Evolutionary conservation across 2,329 filamentous ascomycete genomes (phyloP).

Genomic region (Zalaria obscura): DNA sequence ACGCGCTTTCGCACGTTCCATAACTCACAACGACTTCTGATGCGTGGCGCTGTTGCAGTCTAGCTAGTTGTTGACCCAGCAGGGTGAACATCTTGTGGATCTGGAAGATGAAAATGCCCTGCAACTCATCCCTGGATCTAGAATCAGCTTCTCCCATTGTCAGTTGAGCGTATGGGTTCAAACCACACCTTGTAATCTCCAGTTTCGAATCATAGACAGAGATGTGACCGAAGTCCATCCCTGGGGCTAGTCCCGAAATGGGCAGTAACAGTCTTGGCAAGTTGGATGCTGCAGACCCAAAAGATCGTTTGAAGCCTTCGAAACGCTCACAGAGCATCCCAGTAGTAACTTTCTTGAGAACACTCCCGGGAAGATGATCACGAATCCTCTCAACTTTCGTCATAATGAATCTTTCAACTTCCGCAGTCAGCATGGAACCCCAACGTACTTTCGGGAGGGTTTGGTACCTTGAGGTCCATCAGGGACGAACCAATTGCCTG

Average conservation of each 20-base stretch:
- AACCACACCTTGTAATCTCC: slow-evolving; percentile 14
- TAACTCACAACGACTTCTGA: slow-evolving; percentile 13
- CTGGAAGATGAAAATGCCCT: slow-evolving; percentile 21
- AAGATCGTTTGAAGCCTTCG: slow-evolving; percentile 26
- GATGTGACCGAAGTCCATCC: slow-evolving; percentile 17
- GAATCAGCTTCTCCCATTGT: slow-evolving; percentile 8
- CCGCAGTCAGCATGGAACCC: too few species aligned
- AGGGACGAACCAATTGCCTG: slow-evolving; percentile 27
- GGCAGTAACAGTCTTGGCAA: slow-evolving; percentile 6
- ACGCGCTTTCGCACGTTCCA: background rate
- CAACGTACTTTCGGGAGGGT: too few species aligned
- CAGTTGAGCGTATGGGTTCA: background rate
- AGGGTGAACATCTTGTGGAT: slow-evolving; percentile 20
- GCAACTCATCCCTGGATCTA: slow-evolving; percentile 14
- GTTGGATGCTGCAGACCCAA: slow-evolving; percentile 15
- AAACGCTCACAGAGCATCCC: slow-evolving; percentile 27
- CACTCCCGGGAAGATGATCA: background rate
- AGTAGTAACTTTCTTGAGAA: slow-evolving; percentile 1
- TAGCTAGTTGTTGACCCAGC: slow-evolving; percentile 20
- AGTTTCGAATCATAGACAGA: slow-evolving; percentile 21
- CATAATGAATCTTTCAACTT: too few species aligned
- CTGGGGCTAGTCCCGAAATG: slow-evolving; percentile 18
- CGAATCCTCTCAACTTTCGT: background rate
- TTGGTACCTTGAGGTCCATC: slow-evolving; percentile 23
- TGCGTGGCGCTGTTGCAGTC: slow-evolving; percentile 15